Evolutionary conservation across 192 early-diverging fungal genomes (phyloP).

Genomic region (Podochytrium sp.): DNA sequence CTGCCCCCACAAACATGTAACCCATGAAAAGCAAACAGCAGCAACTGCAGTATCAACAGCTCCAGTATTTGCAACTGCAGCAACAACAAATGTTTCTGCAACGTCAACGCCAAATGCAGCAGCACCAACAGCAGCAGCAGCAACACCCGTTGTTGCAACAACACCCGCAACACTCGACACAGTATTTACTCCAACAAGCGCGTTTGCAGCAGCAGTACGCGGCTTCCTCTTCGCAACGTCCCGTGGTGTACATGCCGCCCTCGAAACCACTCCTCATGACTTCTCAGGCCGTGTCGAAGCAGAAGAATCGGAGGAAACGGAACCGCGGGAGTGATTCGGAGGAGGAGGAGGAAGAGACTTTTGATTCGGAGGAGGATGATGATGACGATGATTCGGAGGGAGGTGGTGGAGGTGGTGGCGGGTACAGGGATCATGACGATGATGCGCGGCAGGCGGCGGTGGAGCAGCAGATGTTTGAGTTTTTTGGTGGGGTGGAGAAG

Average conservation of each 20-base stretch:
- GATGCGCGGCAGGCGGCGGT: constrained; percentile 26
- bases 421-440: constrained; percentile 43
- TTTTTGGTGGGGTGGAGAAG: constrained; percentile 37
- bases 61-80: background rate
- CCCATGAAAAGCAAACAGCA: too few relatives aligned
- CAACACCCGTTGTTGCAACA: too few relatives aligned
- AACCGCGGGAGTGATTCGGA: background rate
- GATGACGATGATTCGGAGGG: constrained; percentile 49
- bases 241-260: too few relatives aligned
- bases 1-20: too few relatives aligned
- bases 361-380: constrained; percentile 50
- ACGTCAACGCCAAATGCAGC: too few relatives aligned
- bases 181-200: background rate
- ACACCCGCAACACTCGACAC: too few relatives aligned
- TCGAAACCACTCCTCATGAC: constrained; percentile 6
- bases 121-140: too few relatives aligned
- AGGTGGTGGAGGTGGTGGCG: constrained; percentile 22
- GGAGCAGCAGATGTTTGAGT: constrained; percentile 48
- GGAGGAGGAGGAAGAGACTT: constrained; percentile 12
- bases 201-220: background rate
- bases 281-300: background rate
- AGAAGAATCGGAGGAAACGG: constrained; percentile 1
- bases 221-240: background rate
- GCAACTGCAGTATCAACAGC: background rate
- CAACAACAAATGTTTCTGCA: too few relatives aligned